Conservation (phyloP, 2,329 filamentous ascomycete genomes). For the Arthrinium phaeospermum region DNA sequence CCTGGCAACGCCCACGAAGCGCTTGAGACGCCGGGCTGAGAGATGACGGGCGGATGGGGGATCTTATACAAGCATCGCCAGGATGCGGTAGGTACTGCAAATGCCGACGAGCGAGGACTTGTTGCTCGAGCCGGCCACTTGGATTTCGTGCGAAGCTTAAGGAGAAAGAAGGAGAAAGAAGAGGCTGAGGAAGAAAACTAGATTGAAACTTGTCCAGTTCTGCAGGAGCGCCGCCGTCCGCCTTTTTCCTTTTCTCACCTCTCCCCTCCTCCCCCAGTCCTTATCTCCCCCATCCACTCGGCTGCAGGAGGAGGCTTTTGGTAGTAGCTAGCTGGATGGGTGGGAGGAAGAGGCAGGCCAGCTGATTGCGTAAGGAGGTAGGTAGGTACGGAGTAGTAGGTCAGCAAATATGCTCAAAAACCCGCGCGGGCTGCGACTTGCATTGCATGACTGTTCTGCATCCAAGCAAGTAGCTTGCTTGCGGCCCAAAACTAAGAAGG, state of each 20-base stretch:
- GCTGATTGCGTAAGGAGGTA: not conserved
- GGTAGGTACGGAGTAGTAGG: not conserved
- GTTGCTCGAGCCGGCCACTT: not conserved
- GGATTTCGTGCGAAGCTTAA: not conserved
- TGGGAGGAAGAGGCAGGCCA: not conserved
- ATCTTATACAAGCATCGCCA: not conserved
- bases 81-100: not conserved
- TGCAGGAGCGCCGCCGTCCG: not conserved
- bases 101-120: not conserved
- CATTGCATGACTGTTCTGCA: not conserved
- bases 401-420: not conserved
- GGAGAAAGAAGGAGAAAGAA: not conserved
- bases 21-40: not conserved
- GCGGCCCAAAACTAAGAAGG: constrained; percentile 11
- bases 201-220: not conserved
- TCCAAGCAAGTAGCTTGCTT: not conserved
- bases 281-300: not conserved
- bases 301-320: not conserved
- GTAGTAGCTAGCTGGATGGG: not conserved
- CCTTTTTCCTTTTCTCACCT: not conserved
- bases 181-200: not conserved
- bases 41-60: not conserved
- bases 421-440: not conserved
- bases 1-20: not conserved
- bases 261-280: not conserved